A percentile compares a stretch with the other conserved stretches of the same genome.
phyloP scores from a whole-genome alignment of 2,329 filamentous ascomycete genomes.

The Phaeomoniella chlamydospora region DNA sequence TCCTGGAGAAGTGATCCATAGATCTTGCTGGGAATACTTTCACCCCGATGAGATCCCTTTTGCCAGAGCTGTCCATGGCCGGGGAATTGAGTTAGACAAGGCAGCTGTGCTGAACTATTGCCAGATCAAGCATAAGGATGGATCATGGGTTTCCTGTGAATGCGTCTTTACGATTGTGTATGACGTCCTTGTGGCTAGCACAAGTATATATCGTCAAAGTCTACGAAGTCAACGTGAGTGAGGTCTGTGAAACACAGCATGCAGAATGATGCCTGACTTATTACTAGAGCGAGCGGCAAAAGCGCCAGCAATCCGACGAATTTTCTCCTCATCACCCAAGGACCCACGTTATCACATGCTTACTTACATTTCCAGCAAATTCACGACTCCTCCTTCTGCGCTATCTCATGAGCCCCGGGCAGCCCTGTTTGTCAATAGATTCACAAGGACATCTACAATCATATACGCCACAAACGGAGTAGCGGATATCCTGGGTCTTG shows the following conservation, averaged over 20 bases:
- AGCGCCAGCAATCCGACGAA: constrained; percentile 60
- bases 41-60: constrained; percentile 67
- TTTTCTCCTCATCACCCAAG: constrained; percentile 67
- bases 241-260: too few relatives aligned
- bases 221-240: constrained; percentile 60
- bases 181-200: constrained; percentile 74
- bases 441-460: constrained; percentile 66
- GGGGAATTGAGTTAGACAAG: constrained; percentile 65
- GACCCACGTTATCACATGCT: constrained; percentile 86
- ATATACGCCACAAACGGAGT: constrained; percentile 78
- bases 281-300: constrained; percentile 56
- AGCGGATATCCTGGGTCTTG: constrained; percentile 58
- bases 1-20: constrained; percentile 60
- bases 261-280: constrained; percentile 8
- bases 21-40: constrained; percentile 74
- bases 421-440: constrained; percentile 73
- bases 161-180: constrained; percentile 84
- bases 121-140: constrained; percentile 52
- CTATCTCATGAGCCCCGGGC: constrained; percentile 64
- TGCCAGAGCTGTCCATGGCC: constrained; percentile 57
- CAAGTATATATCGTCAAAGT: constrained; percentile 58
- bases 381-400: constrained; percentile 33
- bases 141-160: constrained; percentile 65
- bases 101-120: constrained; percentile 74
- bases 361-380: constrained; percentile 70